phyloP scores from a whole-genome alignment of 1,284 basidiomycete genomes.

The Cutaneotrichosporon sp. region DNA sequence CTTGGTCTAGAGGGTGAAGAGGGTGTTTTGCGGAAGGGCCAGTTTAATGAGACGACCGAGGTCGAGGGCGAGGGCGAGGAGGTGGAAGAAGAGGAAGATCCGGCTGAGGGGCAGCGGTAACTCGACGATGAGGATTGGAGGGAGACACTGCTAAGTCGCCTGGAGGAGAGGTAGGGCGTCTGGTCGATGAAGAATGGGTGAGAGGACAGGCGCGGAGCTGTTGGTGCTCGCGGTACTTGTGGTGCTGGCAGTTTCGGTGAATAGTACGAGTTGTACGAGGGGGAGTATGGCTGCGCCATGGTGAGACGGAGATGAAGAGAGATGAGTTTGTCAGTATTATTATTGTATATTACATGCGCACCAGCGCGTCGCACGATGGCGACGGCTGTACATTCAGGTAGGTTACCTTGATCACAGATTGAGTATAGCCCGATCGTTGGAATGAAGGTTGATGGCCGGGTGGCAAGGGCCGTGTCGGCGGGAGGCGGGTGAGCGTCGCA shows the following conservation, averaged over 20 bases:
- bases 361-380: neutral
- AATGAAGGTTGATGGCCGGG: neutral
- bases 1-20: neutral
- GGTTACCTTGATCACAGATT: too few species aligned
- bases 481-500: neutral
- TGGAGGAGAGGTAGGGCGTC: constrained; percentile 26
- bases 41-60: constrained; percentile 5
- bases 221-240: neutral
- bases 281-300: constrained; percentile 5
- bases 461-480: neutral
- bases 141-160: neutral
- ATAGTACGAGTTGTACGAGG: constrained; percentile 3
- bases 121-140: constrained; percentile 1
- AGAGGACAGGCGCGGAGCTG: constrained; percentile 12
- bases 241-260: neutral
- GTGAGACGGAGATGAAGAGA: neutral
- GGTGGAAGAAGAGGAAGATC: neutral
- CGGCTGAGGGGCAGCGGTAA: neutral
- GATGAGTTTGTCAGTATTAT: neutral
- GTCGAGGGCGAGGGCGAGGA: neutral
- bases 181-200: constrained; percentile 36
- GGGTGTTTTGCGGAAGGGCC: constrained; percentile 6
- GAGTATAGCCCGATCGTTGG: too few species aligned
- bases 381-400: neutral
- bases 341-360: neutral